Evolutionary conservation across 2,329 filamentous ascomycete species (phyloP).

Genomic region (Sporothrix mexicana): DNA sequence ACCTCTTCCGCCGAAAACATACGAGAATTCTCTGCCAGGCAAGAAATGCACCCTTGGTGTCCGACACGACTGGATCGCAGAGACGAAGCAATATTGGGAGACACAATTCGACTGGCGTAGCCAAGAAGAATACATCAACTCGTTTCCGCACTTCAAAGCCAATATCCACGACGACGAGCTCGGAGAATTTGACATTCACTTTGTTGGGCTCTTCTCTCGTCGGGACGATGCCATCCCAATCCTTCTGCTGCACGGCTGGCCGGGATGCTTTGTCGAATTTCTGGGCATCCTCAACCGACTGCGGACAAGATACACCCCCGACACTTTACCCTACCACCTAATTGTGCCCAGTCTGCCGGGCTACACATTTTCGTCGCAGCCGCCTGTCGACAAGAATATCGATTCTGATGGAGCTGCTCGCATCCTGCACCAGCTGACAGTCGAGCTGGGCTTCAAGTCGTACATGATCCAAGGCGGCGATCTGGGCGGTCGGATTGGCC

Average conservation of each 20-base stretch:
- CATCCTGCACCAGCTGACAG: neutral
- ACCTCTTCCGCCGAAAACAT: neutral
- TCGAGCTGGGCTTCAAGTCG: neutral
- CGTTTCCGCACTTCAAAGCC: constrained; percentile 11
- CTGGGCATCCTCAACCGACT: neutral
- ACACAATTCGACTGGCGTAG: neutral
- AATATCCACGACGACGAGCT: neutral
- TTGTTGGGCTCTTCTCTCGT: constrained; percentile 1
- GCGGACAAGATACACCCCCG: neutral
- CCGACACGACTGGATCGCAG: constrained; percentile 2
- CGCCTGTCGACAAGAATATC: neutral
- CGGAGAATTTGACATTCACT: neutral
- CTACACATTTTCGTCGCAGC: constrained; percentile 4
- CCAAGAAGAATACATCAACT: constrained; percentile 1
- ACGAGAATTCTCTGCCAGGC: neutral
- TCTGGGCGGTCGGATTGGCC: constrained; percentile 1
- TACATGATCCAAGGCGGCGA: constrained; percentile 19
- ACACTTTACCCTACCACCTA: neutral
- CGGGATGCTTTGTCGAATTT: constrained; percentile 11
- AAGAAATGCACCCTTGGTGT: constrained; percentile 1
- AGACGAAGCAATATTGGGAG: neutral
- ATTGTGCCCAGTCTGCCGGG: constrained; percentile 11
- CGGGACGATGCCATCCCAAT: constrained; percentile 2
- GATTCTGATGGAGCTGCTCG: neutral
- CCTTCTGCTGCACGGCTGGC: constrained; percentile 2